Conservation (phyloP, 164 flowering plant species). For the Chimonanthus salicifolius region DNA sequence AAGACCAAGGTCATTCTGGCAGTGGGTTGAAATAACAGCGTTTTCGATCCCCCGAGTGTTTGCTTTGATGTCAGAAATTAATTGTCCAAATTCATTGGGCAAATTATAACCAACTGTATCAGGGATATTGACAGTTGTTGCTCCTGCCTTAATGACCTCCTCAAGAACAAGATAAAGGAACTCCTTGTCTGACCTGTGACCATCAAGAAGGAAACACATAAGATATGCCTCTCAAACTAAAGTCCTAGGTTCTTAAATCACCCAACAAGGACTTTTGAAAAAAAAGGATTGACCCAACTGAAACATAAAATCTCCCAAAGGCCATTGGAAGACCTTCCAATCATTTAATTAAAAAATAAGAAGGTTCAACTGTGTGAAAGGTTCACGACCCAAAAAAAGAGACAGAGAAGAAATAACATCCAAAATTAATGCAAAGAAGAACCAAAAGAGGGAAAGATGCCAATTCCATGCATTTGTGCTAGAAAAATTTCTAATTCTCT, state of each 20-base stretch:
- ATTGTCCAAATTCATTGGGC: conserved; percentile 68
- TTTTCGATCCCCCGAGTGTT: conserved; percentile 89
- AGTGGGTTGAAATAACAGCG: conserved; percentile 92
- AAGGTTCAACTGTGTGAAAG: too few relatives aligned
- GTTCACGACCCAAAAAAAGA: too few relatives aligned
- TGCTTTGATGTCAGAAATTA: conserved; percentile 84
- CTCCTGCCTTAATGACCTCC: conserved; percentile 94
- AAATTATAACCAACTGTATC: conserved; percentile 87
- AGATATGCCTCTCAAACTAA: background rate
- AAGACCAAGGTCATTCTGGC: conserved; percentile 99
- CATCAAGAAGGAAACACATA: background rate
- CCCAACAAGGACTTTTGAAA: background rate
- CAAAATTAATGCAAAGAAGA: too few relatives aligned
- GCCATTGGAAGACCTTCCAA: too few relatives aligned
- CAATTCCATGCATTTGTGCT: too few relatives aligned
- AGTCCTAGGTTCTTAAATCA: background rate
- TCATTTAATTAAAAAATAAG: too few relatives aligned
- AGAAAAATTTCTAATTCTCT: too few relatives aligned
- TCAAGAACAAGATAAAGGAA: conserved; percentile 77
- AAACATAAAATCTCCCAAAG: too few relatives aligned
- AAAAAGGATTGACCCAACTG: too few relatives aligned
- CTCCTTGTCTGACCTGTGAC: conserved; percentile 75
- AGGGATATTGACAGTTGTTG: conserved; percentile 97
- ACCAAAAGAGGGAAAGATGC: too few relatives aligned
- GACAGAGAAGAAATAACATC: too few relatives aligned